These are phyloP conservation scores for Hirschfeldia incana DNA, from an alignment of 345 rosid species.

Conservation along the genomic window DNA sequence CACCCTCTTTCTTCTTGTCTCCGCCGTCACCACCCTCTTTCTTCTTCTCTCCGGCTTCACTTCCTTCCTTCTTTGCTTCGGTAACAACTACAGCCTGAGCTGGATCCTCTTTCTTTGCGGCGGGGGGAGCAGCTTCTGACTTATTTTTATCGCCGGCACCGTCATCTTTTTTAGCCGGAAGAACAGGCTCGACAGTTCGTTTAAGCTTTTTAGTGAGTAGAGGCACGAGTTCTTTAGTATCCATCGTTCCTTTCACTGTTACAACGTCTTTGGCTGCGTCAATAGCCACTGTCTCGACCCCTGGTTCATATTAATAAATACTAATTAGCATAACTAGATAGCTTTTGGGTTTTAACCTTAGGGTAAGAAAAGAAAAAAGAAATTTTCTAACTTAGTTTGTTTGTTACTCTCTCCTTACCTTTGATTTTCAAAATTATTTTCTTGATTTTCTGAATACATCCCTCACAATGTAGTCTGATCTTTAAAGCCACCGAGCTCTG, in stretches of 20 bases:
- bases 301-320: conserved; percentile 37
- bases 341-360: neutral
- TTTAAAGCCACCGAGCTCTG: conserved; percentile 62
- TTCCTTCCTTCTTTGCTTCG: conserved; percentile 45
- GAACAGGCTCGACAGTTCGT: conserved; percentile 63
- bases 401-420: conserved; percentile 42
- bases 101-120: conserved; percentile 38
- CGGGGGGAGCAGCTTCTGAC: conserved; percentile 21
- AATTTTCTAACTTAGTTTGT: neutral
- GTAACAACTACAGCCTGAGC: neutral
- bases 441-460: conserved; percentile 58
- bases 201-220: conserved; percentile 55
- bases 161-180: conserved; percentile 59
- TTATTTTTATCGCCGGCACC: conserved; percentile 30
- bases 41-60: conserved; percentile 41
- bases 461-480: conserved; percentile 67
- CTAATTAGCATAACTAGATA: conserved; percentile 9
- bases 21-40: conserved; percentile 48
- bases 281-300: conserved; percentile 56
- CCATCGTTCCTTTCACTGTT: conserved; percentile 77
- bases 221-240: conserved; percentile 56
- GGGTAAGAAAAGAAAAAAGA: neutral
- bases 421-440: conserved; percentile 46
- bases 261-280: conserved; percentile 69
- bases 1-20: conserved; percentile 27